These are phyloP conservation scores for Talaromyces funiculosus DNA, from an alignment of 2,329 filamentous ascomycete genomes.

Conservation along the genomic window DNA sequence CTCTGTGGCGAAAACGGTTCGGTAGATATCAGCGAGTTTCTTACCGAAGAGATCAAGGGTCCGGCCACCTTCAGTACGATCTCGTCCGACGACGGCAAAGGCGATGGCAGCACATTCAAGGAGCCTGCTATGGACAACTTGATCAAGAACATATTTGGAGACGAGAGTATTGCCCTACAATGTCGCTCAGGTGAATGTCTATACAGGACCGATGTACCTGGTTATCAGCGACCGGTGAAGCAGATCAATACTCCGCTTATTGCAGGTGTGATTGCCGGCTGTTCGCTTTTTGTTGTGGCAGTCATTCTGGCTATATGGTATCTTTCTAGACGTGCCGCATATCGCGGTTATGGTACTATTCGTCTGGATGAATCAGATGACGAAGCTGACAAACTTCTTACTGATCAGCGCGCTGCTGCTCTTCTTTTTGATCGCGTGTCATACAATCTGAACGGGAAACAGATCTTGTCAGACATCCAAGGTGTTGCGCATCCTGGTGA, in stretches of 20 bases:
- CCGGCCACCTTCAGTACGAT: conserved; percentile 77
- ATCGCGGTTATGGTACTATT: conserved; percentile 62
- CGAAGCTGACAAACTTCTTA: conserved; percentile 77
- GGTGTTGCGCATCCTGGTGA: conserved; percentile 93
- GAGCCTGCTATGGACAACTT: conserved; percentile 90
- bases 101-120: conserved; percentile 73
- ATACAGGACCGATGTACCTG: conserved; percentile 86
- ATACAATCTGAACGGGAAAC: conserved; percentile 80
- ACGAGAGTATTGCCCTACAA: conserved; percentile 75
- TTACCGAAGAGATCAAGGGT: conserved; percentile 74
- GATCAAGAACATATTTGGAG: conserved; percentile 83
- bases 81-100: conserved; percentile 51
- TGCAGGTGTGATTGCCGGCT: conserved; percentile 82
- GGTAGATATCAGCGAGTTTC: conserved; percentile 85
- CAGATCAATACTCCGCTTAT: conserved; percentile 96
- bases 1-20: conserved; percentile 88
- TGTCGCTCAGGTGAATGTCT: conserved; percentile 89
- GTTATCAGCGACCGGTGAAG: conserved; percentile 82
- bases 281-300: conserved; percentile 80
- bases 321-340: conserved; percentile 65
- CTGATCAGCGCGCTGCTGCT: conserved; percentile 84
- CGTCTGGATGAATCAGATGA: conserved; percentile 85
- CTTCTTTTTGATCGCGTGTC: conserved; percentile 83
- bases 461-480: conserved; percentile 72
- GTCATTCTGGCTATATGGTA: conserved; percentile 83